Conservation (phyloP, 805 yeast genomes). For the Saccharomycopsis fermentans region DNA sequence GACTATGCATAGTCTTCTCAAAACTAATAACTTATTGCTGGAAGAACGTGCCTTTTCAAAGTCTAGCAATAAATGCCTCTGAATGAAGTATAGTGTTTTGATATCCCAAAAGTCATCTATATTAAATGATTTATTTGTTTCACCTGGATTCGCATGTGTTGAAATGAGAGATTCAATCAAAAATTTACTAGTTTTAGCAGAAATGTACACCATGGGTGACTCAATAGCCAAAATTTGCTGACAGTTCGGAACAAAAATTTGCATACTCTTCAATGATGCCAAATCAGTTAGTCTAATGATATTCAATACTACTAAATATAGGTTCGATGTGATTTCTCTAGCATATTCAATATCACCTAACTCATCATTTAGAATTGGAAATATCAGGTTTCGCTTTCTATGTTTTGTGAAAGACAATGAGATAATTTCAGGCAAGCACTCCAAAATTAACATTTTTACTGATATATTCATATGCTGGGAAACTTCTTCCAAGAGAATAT, state of each 20-base stretch:
- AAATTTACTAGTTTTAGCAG: conserved; percentile 8
- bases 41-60: background rate
- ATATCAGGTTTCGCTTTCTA: conserved; percentile 30
- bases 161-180: conserved; percentile 8
- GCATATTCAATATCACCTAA: conserved; percentile 12
- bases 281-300: conserved; percentile 33
- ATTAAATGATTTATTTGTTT: background rate
- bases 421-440: conserved; percentile 31
- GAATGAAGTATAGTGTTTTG: background rate
- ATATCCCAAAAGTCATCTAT: conserved; percentile 7
- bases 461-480: background rate
- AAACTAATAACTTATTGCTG: background rate
- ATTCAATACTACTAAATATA: conserved; percentile 28
- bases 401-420: conserved; percentile 34
- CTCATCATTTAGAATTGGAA: conserved; percentile 16
- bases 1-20: conserved; percentile 4
- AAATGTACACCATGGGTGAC: conserved; percentile 2
- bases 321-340: background rate
- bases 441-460: conserved; percentile 22
- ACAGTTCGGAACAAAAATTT: background rate
- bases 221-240: background rate
- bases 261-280: conserved; percentile 22
- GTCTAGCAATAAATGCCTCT: background rate
- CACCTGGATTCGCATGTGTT: background rate
- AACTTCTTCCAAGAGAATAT: background rate